These are phyloP conservation scores for Sanghuangporus weigelae DNA, from an alignment of 1,284 basidiomycete species.

Conservation along the genomic window DNA sequence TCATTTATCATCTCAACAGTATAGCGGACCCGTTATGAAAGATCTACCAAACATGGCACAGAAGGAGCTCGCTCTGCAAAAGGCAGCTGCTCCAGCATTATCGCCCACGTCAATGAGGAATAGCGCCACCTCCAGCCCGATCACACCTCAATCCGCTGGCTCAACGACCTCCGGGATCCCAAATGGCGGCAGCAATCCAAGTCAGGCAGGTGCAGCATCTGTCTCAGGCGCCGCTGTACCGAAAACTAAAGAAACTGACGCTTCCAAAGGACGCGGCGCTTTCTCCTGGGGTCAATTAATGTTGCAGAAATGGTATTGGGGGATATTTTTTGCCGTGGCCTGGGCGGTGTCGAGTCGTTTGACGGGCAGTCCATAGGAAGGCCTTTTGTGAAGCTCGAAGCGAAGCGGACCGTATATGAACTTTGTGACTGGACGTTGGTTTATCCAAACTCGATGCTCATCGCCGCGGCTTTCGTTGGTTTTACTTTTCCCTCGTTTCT, in stretches of 20 bases:
- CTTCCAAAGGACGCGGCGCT: constrained; percentile 35
- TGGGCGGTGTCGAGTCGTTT: constrained; percentile 64
- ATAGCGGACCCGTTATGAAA: constrained; percentile 57
- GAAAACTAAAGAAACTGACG: constrained; percentile 19
- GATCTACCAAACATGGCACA: constrained; percentile 88
- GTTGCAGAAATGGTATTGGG: constrained; percentile 82
- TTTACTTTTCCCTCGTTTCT: not conserved
- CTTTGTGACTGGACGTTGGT: not conserved
- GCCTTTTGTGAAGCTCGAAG: not conserved
- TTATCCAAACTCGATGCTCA: not conserved
- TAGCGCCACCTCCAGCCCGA: constrained; percentile 17
- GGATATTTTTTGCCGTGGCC: constrained; percentile 69
- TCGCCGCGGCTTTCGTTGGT: not conserved
- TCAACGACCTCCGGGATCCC: not conserved
- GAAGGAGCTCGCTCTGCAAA: constrained; percentile 52
- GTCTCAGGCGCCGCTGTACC: constrained; percentile 16
- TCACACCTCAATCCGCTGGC: constrained; percentile 2
- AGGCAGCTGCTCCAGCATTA: constrained; percentile 18
- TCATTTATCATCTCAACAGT: constrained; percentile 37
- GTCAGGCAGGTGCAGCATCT: constrained; percentile 19
- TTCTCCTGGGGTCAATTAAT: constrained; percentile 58
- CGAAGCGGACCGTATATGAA: not conserved
- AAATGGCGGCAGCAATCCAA: not conserved
- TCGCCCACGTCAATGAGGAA: constrained; percentile 23
- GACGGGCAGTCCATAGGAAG: constrained; percentile 31